A percentile compares a stretch with the other conserved stretches of the same genome.
phyloP scores from a whole-genome alignment of 2,329 filamentous ascomycete species.

The Epichloe sp. region DNA sequence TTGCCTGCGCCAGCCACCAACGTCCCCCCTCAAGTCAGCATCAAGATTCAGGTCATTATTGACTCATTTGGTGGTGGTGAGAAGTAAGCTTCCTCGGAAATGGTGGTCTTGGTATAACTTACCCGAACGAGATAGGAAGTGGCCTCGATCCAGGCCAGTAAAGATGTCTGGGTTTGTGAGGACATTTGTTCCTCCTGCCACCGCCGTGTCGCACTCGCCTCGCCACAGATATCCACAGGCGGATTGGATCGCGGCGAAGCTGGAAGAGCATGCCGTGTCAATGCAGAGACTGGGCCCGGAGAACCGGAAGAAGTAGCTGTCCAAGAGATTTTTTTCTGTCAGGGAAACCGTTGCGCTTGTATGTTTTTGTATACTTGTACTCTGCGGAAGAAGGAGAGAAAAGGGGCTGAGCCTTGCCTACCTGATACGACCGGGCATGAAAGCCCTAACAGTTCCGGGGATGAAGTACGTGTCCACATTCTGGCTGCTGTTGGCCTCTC shows the following conservation, averaged over 20 bases:
- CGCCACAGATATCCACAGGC: conserved; percentile 6
- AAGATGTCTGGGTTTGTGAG: conserved; percentile 3
- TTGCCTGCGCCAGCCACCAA: too few relatives aligned
- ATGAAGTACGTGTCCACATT: conserved; percentile 47
- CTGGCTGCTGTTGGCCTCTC: conserved; percentile 62
- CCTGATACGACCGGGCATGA: conserved; percentile 46
- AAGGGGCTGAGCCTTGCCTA: conserved; percentile 24
- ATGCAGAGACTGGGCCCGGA: conserved; percentile 59
- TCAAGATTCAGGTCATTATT: too few relatives aligned
- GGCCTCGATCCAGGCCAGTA: background rate
- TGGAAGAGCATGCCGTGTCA: conserved; percentile 67
- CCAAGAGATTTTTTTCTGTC: background rate
- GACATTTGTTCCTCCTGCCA: conserved; percentile 8
- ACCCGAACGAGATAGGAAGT: too few relatives aligned
- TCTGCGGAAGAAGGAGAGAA: too few relatives aligned
- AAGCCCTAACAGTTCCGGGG: conserved; percentile 36
- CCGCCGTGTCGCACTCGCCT: conserved; percentile 4
- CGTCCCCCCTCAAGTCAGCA: too few relatives aligned
- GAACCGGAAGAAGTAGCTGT: conserved; percentile 63
- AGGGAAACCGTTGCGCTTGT: too few relatives aligned
- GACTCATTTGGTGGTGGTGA: too few relatives aligned
- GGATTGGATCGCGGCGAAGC: conserved; percentile 45
- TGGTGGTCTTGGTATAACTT: too few relatives aligned
- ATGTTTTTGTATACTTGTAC: too few relatives aligned
- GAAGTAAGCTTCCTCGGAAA: too few relatives aligned